Evolutionary conservation across 75 land plant genomes (phyloP), one percentile per base, ranked within the genome.

Genomic region (Adiantum capillusveneris): DNA sequence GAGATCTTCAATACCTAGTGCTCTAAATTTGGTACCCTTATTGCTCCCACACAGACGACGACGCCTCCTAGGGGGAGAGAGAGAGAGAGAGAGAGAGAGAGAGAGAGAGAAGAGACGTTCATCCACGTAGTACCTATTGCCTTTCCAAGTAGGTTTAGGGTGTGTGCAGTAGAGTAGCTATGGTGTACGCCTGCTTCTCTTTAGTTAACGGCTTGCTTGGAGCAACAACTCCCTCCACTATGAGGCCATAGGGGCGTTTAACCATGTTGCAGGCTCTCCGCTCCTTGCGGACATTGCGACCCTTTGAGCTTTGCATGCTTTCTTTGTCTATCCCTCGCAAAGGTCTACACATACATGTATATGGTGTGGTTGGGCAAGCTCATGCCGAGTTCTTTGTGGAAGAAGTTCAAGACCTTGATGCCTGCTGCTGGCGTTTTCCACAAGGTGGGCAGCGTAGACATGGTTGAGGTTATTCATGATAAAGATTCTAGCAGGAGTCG

Each of bases 401-500:
- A 3, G 22, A 46, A 2, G 13, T 21, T 14, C 18, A 14, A n/a
- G 22, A 21, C 50, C 5, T 18, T 17, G 50, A 21, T 21, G 50
- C 6, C 2, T 3, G 5, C 88, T 61, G 94, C 98, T 29, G 84
- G 75, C 34, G 65, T 88, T 16, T 66, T 88, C 46, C 85, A 83
- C 54, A 66, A 81, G 2, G 63, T 71, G 59, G 98, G 75, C 0
- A 74, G 57, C 34, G 85, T 88, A 6, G 98, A 93, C 44, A 60
- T 86, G 34, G 74, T 90, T 48, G 96, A 90, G 87, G 96, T 90
- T 25, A 80, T 94, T 64, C 90, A 86, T 72, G 98, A 94, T 44
- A 81, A 82, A 57, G 90, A 82, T 25, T 76, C 86, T 63, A 71
- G 75, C 36, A 86, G 82, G 73, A 94, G 98, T 68, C 85, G 98